Conservation (phyloP, 371 early-diverging fungal species). For the Lichtheimia corymbifera region DNA sequence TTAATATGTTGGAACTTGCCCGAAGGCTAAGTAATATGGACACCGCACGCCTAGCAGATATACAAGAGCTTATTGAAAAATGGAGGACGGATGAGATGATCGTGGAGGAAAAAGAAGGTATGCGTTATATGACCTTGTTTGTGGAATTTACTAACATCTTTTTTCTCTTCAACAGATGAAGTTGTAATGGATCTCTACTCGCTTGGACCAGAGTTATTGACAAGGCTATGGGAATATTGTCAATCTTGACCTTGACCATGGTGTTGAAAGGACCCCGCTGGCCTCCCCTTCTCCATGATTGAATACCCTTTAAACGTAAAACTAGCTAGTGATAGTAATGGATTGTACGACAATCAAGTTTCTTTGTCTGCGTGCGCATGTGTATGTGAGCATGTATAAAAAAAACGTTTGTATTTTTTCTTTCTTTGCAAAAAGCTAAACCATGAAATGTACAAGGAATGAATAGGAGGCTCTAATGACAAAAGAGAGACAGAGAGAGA, state of each 20-base stretch:
- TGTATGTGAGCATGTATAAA: too few species aligned
- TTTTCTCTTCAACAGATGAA: constrained; percentile 25
- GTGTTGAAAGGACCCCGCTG: too few species aligned
- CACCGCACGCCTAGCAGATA: constrained; percentile 28
- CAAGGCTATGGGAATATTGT: constrained; percentile 36
- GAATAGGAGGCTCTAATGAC: too few species aligned
- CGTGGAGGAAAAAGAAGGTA: constrained; percentile 33
- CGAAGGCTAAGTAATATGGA: constrained; percentile 26
- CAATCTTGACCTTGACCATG: too few species aligned
- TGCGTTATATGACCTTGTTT: background rate
- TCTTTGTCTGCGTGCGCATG: background rate
- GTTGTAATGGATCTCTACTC: constrained; percentile 47
- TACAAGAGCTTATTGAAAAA: constrained; percentile 27
- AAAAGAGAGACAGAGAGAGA: too few species aligned
- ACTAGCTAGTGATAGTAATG: too few species aligned
- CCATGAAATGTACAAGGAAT: too few species aligned
- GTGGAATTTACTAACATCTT: background rate
- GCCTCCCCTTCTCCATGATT: too few species aligned
- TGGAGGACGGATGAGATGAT: constrained; percentile 25
- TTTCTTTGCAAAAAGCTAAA: too few species aligned
- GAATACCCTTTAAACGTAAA: too few species aligned
- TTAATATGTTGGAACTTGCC: constrained; percentile 48
- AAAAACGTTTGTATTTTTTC: too few species aligned
- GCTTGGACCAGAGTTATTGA: constrained; percentile 37
- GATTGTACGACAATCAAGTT: too few species aligned